Evolutionary conservation across 148 eudicot genomes (phyloP), one percentile per base, ranked within the genome.

Genomic region (Rhododendron griersonianum): DNA sequence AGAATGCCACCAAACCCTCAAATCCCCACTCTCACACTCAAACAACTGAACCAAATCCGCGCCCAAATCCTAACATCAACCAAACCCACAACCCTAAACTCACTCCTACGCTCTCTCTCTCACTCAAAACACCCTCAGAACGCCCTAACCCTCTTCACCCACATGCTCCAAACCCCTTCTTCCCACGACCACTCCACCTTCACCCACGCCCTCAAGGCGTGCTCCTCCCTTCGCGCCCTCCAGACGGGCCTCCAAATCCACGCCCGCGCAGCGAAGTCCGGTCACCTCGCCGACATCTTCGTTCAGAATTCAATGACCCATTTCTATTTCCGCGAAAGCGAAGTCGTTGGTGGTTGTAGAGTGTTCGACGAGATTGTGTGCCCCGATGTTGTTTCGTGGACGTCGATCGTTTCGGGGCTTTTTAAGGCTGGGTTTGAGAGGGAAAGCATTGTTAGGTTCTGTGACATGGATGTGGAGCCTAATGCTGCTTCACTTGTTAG

Each of bases 381-480:
- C 1, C 89, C 89, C 14, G 86, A 84, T 87, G 78, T 87, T 80
- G 89, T 87, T 84, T 87, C 89, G 0, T 87, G 89, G 89, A 87
- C 86, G 0, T 84, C 89, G 11, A 39, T 87, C 0, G 50, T 87
- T 80, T 87, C 89, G 0, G 89, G 89, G 80, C 83, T 87, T 71
- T 84, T 80, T 23, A 87, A 80, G 55, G 45, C 61, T 87, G 89
- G 89, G 35, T 79, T 84, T 71, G 81, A 69, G n/a, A 33, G 11
- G 53, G 79, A 69, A 50, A 86, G 86, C 30, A 37, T 87, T 84
- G 57, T 11, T 25, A 51, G 53, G 86, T 87, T 87, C 53, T 80
- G 67, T 48, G 18, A 67, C 2, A 87, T 87, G 89, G 81, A 87
- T 35, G 89, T 84, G 9, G 73, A 80, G 23, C 89, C 89, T 51